These are phyloP conservation scores for Xerophyta viscosa DNA, from an alignment of 106 monocot species.

Conservation along the genomic window DNA sequence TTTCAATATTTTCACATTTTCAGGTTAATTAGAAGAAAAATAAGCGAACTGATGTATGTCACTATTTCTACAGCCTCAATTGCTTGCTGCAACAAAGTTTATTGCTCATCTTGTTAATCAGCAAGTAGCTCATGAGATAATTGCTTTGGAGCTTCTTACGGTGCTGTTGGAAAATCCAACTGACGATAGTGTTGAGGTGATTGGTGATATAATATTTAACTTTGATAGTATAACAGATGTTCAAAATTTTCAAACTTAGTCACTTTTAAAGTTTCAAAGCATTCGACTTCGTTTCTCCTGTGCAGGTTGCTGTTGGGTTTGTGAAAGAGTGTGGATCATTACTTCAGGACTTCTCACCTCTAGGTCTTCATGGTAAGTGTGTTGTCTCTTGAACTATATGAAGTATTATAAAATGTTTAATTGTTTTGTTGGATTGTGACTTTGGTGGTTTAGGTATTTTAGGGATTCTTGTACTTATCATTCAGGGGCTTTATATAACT, in stretches of 20 bases:
- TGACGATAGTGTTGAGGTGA: conserved; percentile 95
- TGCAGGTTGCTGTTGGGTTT: conserved; percentile 94
- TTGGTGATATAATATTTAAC: background rate
- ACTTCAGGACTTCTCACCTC: conserved; percentile 82
- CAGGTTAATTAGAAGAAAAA: too few relatives aligned
- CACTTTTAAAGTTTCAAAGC: background rate
- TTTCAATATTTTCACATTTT: too few relatives aligned
- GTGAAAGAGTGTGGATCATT: conserved; percentile 88
- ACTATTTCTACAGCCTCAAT: conserved; percentile 48
- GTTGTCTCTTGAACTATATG: too few relatives aligned
- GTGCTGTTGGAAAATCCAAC: conserved; percentile 81
- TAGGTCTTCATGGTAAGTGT: conserved; percentile 76
- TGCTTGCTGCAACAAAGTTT: conserved; percentile 91
- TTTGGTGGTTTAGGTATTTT: too few relatives aligned
- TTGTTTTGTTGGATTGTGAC: too few relatives aligned
- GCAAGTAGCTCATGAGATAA: conserved; percentile 85
- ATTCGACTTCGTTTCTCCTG: background rate
- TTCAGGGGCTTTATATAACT: too few relatives aligned
- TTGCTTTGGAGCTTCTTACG: conserved; percentile 83
- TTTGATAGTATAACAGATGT: too few relatives aligned
- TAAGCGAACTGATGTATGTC: background rate
- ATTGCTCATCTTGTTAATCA: conserved; percentile 96
- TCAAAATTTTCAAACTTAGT: too few relatives aligned
- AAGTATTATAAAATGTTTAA: too few relatives aligned
- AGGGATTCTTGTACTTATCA: too few relatives aligned